Conservation (phyloP, 108 stramenopile genomes). For the Seminavis robusta region DNA sequence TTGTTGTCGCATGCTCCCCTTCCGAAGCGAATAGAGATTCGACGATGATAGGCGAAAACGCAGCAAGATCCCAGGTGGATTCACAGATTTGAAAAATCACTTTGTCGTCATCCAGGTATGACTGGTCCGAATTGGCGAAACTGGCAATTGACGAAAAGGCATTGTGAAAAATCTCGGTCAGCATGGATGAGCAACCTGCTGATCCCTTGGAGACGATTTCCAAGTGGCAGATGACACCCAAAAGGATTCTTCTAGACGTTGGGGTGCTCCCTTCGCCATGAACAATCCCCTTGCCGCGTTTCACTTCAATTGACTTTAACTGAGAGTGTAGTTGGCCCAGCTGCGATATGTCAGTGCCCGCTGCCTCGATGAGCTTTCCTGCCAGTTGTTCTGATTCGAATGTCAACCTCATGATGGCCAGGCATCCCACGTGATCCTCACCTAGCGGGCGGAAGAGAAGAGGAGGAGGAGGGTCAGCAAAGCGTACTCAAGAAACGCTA, state of each 20-base stretch:
- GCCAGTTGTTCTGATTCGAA: conserved; percentile 49
- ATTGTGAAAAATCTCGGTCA: conserved; percentile 19
- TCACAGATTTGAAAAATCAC: conserved; percentile 51
- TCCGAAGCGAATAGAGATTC: conserved; percentile 10
- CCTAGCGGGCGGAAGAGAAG: not conserved
- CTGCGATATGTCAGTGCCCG: conserved; percentile 31
- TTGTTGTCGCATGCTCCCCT: too few species aligned
- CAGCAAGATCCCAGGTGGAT: conserved; percentile 53
- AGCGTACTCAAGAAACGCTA: not conserved
- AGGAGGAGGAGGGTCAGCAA: not conserved
- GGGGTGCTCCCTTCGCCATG: conserved; percentile 60
- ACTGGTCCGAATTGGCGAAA: too few species aligned
- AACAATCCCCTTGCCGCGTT: conserved; percentile 28
- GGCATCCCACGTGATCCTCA: conserved; percentile 47
- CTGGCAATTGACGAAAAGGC: conserved; percentile 14
- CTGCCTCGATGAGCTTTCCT: conserved; percentile 21
- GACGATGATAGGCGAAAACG: conserved; percentile 49
- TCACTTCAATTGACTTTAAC: conserved; percentile 52
- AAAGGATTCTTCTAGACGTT: conserved; percentile 65
- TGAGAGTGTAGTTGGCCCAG: conserved; percentile 42
- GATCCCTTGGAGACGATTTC: conserved; percentile 26
- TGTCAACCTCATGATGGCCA: conserved; percentile 64
- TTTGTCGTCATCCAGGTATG: conserved; percentile 15
- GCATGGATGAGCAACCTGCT: conserved; percentile 17
- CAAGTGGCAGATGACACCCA: conserved; percentile 50